These are phyloP conservation scores for Pouteria glomerata DNA, from an alignment of 148 eudicot genomes.

Conservation along the genomic window DNA sequence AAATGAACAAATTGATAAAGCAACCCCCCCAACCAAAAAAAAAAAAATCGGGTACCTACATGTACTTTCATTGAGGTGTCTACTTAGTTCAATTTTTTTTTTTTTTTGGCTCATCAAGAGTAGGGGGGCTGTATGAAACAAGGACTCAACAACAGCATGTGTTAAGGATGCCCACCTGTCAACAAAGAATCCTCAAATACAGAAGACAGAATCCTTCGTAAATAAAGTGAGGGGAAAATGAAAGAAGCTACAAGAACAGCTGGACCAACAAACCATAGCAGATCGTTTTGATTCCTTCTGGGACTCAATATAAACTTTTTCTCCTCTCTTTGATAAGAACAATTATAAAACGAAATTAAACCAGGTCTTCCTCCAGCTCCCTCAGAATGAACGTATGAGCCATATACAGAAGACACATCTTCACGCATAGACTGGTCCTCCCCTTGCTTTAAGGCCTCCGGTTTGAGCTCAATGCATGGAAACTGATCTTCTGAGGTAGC, in stretches of 20 bases:
- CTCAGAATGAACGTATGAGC: slow-evolving; percentile 21
- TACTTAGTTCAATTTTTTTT: no score
- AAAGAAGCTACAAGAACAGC: slow-evolving; percentile 82
- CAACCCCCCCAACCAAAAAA: no score
- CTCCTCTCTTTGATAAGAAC: slow-evolving; percentile 25
- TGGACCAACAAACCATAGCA: slow-evolving; percentile 87
- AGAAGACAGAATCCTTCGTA: slow-evolving; percentile 78
- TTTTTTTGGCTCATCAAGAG: not conserved
- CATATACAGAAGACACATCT: slow-evolving; percentile 13
- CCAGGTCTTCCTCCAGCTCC: slow-evolving; percentile 73
- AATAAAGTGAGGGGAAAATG: slow-evolving; percentile 85
- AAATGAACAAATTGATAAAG: no score
- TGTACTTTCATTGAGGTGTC: no score
- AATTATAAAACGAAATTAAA: slow-evolving; percentile 58
- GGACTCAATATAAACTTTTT: slow-evolving; percentile 18
- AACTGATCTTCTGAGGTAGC: slow-evolving; percentile 40
- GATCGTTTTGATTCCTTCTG: slow-evolving; percentile 36
- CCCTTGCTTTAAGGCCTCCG: slow-evolving; percentile 45
- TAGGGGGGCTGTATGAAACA: not conserved
- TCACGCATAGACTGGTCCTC: slow-evolving; percentile 27
- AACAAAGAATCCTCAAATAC: slow-evolving; percentile 93
- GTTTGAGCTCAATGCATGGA: slow-evolving; percentile 36
- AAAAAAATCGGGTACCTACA: no score
- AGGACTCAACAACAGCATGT: not conserved
- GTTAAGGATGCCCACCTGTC: slow-evolving; percentile 52